Evolutionary conservation across 352 stramenopile species (phyloP).

Genomic region (Globisporangium cystogenes): DNA sequence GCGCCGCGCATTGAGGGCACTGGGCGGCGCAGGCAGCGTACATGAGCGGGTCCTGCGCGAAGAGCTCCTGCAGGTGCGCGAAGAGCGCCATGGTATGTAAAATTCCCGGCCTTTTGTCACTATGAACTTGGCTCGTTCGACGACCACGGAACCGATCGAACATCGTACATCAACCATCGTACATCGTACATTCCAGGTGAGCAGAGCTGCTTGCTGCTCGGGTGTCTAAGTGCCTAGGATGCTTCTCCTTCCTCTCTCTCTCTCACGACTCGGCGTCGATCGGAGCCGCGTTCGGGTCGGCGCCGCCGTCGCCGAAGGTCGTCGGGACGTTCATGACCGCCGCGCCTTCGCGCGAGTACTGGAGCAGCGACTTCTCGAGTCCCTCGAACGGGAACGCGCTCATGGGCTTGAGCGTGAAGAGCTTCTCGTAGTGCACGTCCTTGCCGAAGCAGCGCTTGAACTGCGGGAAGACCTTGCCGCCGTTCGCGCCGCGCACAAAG

Average conservation of each 20-base stretch:
- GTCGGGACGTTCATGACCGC: slow-evolving; percentile 9
- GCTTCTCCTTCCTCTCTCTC: not conserved
- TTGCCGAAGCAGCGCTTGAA: slow-evolving; percentile 63
- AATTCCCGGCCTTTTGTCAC: too few relatives aligned
- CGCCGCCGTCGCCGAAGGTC: not conserved
- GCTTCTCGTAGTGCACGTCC: slow-evolving; percentile 59
- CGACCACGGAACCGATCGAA: not conserved
- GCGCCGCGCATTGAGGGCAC: too few relatives aligned
- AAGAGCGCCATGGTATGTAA: slow-evolving; percentile 2
- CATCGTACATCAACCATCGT: not conserved
- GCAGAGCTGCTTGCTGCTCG: not conserved
- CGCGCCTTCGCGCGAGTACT: slow-evolving; percentile 2
- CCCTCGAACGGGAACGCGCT: slow-evolving; percentile 31
- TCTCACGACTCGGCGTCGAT: not conserved
- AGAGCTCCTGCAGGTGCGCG: slow-evolving; percentile 26
- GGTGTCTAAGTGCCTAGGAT: not conserved
- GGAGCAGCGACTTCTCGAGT: slow-evolving; percentile 21
- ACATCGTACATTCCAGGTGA: too few relatives aligned
- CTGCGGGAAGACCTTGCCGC: slow-evolving; percentile 41
- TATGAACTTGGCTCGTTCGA: not conserved
- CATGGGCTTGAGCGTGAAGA: slow-evolving; percentile 41
- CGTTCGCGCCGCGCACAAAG: slow-evolving; percentile 51
- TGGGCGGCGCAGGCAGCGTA: too few relatives aligned
- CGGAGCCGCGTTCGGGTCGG: not conserved
- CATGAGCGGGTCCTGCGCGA: slow-evolving; percentile 65